Conservation (phyloP, 305 asterid species). For the Petunia hybrid region DNA sequence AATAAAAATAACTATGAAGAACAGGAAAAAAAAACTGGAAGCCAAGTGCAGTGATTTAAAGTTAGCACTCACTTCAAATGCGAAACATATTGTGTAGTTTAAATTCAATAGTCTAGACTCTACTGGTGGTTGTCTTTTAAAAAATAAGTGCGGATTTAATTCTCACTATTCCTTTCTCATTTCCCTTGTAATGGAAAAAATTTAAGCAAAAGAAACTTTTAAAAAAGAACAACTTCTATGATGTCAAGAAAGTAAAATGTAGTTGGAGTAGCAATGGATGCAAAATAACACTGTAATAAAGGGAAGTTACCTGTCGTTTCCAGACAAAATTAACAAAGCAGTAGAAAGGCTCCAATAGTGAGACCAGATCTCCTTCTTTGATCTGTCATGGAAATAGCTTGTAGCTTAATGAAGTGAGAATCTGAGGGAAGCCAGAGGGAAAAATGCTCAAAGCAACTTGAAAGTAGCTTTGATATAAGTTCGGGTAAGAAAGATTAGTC, state of each 20-base stretch:
- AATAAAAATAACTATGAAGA: no score
- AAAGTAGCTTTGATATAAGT: neutral
- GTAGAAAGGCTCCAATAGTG: constrained; percentile 48
- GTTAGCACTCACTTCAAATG: no score
- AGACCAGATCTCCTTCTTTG: constrained; percentile 84
- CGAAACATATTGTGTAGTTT: no score
- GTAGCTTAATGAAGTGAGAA: constrained; percentile 27
- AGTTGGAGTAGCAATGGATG: neutral
- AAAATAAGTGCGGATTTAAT: no score
- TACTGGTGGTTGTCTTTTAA: no score
- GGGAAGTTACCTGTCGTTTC: neutral
- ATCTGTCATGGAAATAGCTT: constrained; percentile 54
- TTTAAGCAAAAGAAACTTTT: neutral
- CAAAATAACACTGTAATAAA: constrained; percentile 1
- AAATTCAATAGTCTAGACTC: no score
- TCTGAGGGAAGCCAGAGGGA: constrained; percentile 9
- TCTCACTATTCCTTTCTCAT: no score
- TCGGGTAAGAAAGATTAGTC: neutral
- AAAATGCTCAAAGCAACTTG: constrained; percentile 23
- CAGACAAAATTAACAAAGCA: no score
- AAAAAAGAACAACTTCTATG: neutral
- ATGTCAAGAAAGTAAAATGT: no score
- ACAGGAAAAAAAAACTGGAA: no score
- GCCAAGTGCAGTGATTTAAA: no score
- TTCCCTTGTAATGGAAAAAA: neutral